Evolutionary conservation across 2,329 filamentous ascomycete species (phyloP).

Genomic region (Colletotrichum eleusines): DNA sequence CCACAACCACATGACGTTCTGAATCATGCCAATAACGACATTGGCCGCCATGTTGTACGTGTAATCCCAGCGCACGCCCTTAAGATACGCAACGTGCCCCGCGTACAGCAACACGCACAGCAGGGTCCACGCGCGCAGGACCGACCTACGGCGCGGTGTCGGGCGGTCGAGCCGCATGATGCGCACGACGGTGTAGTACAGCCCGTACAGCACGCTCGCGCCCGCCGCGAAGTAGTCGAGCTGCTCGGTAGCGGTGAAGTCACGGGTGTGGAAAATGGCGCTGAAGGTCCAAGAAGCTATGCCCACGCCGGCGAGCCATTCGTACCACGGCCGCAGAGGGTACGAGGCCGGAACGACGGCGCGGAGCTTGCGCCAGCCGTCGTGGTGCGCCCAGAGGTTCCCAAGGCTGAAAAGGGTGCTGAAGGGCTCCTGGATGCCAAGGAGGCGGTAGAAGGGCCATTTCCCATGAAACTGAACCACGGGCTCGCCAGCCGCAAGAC

Average conservation of each 20-base stretch:
- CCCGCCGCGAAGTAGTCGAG: constrained; percentile 97
- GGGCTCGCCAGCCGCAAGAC: constrained; percentile 73
- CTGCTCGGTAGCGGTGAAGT: constrained; percentile 89
- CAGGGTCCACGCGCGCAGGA: constrained; percentile 81
- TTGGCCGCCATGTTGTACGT: constrained; percentile 99
- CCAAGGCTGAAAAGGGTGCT: constrained; percentile 93
- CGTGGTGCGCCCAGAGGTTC: constrained; percentile 88
- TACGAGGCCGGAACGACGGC: constrained; percentile 79
- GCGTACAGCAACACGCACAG: constrained; percentile 79
- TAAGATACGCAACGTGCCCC: constrained; percentile 85
- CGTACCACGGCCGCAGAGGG: constrained; percentile 83
- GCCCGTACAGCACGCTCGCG: constrained; percentile 87
- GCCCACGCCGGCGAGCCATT: constrained; percentile 83
- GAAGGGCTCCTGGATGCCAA: constrained; percentile 95
- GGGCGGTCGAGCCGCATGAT: constrained; percentile 83
- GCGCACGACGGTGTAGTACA: constrained; percentile 86
- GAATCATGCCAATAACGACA: constrained; percentile 81
- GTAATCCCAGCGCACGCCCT: constrained; percentile 91
- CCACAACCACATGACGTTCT: constrained; percentile 87
- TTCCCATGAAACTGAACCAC: constrained; percentile 97
- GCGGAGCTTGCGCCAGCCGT: constrained; percentile 79
- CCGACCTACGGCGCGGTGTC: constrained; percentile 54
- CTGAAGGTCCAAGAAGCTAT: constrained; percentile 88
- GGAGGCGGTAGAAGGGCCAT: constrained; percentile 93
- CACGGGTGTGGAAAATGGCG: constrained; percentile 91